A percentile compares a stretch with the other conserved stretches of the same genome.
Evolutionary conservation across 345 rosid species (phyloP).

Genomic region (Rhodomyrtus tomentosa): DNA sequence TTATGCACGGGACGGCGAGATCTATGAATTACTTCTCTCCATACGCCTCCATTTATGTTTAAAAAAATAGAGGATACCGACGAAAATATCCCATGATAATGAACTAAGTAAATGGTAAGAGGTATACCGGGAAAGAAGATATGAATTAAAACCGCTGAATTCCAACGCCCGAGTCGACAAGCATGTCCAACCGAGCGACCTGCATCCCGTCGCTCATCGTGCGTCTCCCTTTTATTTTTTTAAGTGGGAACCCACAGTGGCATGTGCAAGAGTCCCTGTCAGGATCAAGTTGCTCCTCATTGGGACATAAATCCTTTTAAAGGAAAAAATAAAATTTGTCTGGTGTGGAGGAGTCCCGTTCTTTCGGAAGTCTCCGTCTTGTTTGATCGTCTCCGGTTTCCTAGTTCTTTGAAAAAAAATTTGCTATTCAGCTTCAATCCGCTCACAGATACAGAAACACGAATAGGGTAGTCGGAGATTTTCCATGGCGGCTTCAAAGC

Average conservation of each 20-base stretch:
- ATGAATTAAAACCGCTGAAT: background rate
- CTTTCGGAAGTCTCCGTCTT: background rate
- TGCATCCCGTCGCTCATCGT: background rate
- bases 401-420: background rate
- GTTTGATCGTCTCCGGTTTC: background rate
- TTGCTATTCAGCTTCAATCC: background rate
- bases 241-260: background rate
- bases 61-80: background rate
- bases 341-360: background rate
- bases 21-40: background rate
- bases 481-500: constrained; percentile 71
- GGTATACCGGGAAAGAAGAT: background rate
- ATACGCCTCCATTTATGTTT: background rate
- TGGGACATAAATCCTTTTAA: background rate
- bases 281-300: background rate
- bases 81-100: background rate
- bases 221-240: too few relatives aligned
- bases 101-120: background rate
- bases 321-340: background rate
- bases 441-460: background rate
- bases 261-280: background rate
- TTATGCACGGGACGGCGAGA: background rate
- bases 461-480: background rate
- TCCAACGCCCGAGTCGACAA: background rate
- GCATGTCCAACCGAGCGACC: background rate